These are phyloP conservation scores for Thielaviopsis euricoi DNA, from an alignment of 2,329 filamentous ascomycete genomes.

Conservation along the genomic window DNA sequence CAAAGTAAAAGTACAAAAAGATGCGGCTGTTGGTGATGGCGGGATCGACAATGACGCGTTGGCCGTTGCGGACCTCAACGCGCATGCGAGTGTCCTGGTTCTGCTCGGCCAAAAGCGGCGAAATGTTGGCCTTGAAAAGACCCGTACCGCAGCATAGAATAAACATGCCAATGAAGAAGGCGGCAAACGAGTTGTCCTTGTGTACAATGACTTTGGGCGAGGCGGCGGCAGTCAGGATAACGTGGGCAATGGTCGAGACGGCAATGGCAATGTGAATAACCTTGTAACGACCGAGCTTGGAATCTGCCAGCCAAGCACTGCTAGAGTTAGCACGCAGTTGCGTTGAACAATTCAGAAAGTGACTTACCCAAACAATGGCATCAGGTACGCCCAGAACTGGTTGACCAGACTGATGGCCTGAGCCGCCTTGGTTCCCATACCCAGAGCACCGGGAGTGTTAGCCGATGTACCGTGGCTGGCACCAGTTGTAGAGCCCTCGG, in stretches of 20 bases:
- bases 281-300: conserved; percentile 55
- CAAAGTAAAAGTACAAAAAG: conserved; percentile 43
- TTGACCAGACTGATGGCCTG: conserved; percentile 36
- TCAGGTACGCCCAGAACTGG: conserved; percentile 44
- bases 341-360: not conserved
- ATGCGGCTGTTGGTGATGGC: conserved; percentile 51
- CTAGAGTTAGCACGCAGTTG: not conserved
- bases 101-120: conserved; percentile 55
- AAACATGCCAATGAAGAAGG: conserved; percentile 50
- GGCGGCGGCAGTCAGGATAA: conserved; percentile 48
- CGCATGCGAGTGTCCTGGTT: conserved; percentile 41
- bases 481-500: conserved; percentile 36
- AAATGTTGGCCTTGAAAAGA: conserved; percentile 70
- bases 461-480: conserved; percentile 21
- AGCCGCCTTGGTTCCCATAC: conserved; percentile 39
- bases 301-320: conserved; percentile 44
- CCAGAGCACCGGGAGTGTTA: conserved; percentile 33
- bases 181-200: conserved; percentile 40
- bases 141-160: conserved; percentile 48
- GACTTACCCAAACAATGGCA: conserved; percentile 37
- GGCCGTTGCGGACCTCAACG: conserved; percentile 39
- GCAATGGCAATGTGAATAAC: conserved; percentile 54
- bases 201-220: conserved; percentile 45
- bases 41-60: conserved; percentile 56
- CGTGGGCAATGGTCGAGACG: conserved; percentile 48